Percentiles rank a stretch among this genome's conserved stretches.
Conservation (phyloP, 1,284 basidiomycete species). For the Ustilago crameri region DNA sequence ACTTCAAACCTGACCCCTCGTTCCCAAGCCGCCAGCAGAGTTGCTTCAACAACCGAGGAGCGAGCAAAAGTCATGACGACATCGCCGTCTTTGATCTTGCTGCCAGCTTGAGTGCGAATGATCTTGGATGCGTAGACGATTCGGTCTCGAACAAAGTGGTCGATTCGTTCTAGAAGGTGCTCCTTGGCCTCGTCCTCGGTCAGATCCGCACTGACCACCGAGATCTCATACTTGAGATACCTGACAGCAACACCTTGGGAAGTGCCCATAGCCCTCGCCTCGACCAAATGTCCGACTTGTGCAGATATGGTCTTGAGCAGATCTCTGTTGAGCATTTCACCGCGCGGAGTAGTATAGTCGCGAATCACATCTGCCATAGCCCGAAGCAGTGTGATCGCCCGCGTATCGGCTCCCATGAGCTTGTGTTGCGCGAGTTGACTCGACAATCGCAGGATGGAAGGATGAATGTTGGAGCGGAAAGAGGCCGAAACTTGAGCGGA, state of each 20-base stretch:
- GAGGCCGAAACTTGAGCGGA: conserved; percentile 46
- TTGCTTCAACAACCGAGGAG: conserved; percentile 93
- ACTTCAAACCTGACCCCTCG: conserved; percentile 81
- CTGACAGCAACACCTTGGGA: conserved; percentile 94
- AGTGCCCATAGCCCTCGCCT: conserved; percentile 89
- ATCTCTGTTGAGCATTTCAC: conserved; percentile 64
- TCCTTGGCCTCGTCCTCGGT: conserved; percentile 96
- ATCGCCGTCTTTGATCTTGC: conserved; percentile 93
- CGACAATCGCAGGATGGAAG: conserved; percentile 57
- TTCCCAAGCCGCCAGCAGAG: conserved; percentile 78
- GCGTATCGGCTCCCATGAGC: conserved; percentile 63
- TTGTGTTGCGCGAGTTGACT: conserved; percentile 61
- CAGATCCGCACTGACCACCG: conserved; percentile 86
- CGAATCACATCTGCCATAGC: conserved; percentile 63
- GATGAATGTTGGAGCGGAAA: conserved; percentile 59
- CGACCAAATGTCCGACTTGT: conserved; percentile 88
- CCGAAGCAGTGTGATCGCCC: conserved; percentile 61
- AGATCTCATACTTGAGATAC: conserved; percentile 95
- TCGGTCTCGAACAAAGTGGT: conserved; percentile 91
- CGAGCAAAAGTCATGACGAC: conserved; percentile 92
- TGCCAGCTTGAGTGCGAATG: conserved; percentile 83
- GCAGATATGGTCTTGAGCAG: conserved; percentile 68
- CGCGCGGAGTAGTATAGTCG: conserved; percentile 65
- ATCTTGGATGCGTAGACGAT: conserved; percentile 93
- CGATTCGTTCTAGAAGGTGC: conserved; percentile 83